Base-by-base conservation (phyloP, 108 stramenopile genomes). In the Fragilaria crotonensis region DNA sequence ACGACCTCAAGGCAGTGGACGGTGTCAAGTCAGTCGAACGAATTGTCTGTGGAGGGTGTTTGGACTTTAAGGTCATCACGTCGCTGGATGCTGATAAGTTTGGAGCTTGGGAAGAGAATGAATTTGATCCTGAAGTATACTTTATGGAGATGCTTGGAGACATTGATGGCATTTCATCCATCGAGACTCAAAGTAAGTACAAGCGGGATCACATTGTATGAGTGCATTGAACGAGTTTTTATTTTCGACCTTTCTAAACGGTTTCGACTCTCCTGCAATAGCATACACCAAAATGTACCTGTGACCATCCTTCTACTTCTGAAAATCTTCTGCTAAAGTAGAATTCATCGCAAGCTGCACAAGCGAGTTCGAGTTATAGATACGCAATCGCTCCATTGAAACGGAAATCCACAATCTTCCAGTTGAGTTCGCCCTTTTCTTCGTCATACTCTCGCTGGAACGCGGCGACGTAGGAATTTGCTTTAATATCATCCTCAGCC, bases 401-500 rank as follows among this genome's bases (percentile, higher is more conserved):
- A 21, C 72, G 65, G 52, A 90, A 87, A 54, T 94, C 92, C 30
- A 82, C 90, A 70, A 99, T 93, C 63, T 93, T 95, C 97, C 97
- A 99, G 54, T 83, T 86, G 58, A 97, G 68, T 57, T 82, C 90
- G 33, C 73, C 83, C 41, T 81, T 69, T 63, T 93, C 85, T 68
- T 97, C 97, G 48, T 95, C 77, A 76, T 94, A 98, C 70, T 96
- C 94, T 47, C 93, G 78, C 64, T 96, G 93, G 56, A 98, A 96
- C 27, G 95, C 96, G 5, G 90, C 76, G 18, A 97, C 85, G 63
- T 98, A 99, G 25, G 91, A 95, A 68, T 95, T 94, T 19, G 93
- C 95, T n/a, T 73, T 69, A 57, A 96, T 94, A 45, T 93, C 91
- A 60, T 92, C 90, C 36, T 90, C 89, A 5, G 79, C 75, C 22